phyloP scores from a whole-genome alignment of 306 rosid species.

The Ceratonia siliqua region DNA sequence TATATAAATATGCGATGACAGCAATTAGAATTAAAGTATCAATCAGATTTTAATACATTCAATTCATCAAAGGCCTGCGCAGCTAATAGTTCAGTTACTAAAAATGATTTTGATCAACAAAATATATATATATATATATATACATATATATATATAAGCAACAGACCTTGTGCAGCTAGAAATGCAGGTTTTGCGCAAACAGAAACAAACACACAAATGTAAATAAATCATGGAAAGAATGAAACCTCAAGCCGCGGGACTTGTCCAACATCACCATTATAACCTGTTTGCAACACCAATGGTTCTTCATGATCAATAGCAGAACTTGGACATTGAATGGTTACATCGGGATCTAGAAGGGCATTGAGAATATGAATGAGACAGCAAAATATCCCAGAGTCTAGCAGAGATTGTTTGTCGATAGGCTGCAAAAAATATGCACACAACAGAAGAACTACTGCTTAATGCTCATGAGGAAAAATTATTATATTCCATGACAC shows the following conservation, averaged over 20 bases:
- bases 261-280: slow-evolving; percentile 52
- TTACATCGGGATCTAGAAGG: slow-evolving; percentile 79
- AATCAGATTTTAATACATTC: slow-evolving; percentile 21
- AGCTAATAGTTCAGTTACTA: background rate
- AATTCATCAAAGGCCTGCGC: slow-evolving; percentile 6
- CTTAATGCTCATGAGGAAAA: slow-evolving; percentile 22
- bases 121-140: too few species aligned
- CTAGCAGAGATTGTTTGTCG: slow-evolving; percentile 98
- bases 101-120: background rate
- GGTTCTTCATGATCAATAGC: slow-evolving; percentile 51
- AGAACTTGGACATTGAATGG: slow-evolving; percentile 51
- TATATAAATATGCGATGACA: background rate
- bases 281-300: slow-evolving; percentile 40
- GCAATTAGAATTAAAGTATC: slow-evolving; percentile 14
- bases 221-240: slow-evolving; percentile 31
- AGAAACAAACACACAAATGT: slow-evolving; percentile 14
- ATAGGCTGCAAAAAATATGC: slow-evolving; percentile 68
- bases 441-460: slow-evolving; percentile 19
- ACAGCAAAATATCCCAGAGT: slow-evolving; percentile 98
- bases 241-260: slow-evolving; percentile 84
- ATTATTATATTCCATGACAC: background rate
- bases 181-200: background rate
- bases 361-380: slow-evolving; percentile 89
- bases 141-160: too few species aligned
- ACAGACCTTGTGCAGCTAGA: background rate